These are phyloP conservation scores for Mycosarcoma maydis DNA, from an alignment of 1,284 basidiomycete genomes.

Conservation along the genomic window DNA sequence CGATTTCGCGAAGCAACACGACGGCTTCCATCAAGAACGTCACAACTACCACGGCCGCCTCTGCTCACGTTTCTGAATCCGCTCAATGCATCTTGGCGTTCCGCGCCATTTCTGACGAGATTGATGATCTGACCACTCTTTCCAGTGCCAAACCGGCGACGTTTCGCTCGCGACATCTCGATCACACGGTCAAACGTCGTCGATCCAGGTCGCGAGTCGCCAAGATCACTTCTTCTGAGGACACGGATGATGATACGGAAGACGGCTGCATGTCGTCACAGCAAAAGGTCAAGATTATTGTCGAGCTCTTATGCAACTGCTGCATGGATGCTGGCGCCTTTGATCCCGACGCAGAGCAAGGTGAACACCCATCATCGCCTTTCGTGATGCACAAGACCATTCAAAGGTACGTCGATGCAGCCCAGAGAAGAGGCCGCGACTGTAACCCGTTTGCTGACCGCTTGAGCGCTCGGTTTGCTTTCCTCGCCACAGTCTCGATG, in stretches of 20 bases:
- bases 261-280: constrained; percentile 16
- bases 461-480: neutral
- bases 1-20: constrained; percentile 40
- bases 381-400: constrained; percentile 54
- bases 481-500: constrained; percentile 36
- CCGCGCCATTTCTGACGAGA: constrained; percentile 56
- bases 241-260: constrained; percentile 14
- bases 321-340: constrained; percentile 60
- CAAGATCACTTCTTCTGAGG: neutral
- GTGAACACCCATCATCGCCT: constrained; percentile 1
- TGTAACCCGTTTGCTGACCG: neutral
- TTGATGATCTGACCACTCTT: constrained; percentile 6
- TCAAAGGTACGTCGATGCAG: constrained; percentile 36
- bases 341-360: constrained; percentile 21
- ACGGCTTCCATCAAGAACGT: constrained; percentile 51
- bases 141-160: constrained; percentile 1
- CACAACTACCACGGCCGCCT: constrained; percentile 16
- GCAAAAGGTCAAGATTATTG: constrained; percentile 85
- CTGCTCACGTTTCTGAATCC: constrained; percentile 4
- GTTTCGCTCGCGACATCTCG: constrained; percentile 25
- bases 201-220: neutral
- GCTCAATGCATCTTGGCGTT: constrained; percentile 48
- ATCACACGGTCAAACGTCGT: constrained; percentile 18
- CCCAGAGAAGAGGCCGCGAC: neutral
- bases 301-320: constrained; percentile 81